These are phyloP conservation scores for Cladobotryum mycophilum DNA, from an alignment of 2,329 filamentous ascomycete genomes.

Conservation along the genomic window DNA sequence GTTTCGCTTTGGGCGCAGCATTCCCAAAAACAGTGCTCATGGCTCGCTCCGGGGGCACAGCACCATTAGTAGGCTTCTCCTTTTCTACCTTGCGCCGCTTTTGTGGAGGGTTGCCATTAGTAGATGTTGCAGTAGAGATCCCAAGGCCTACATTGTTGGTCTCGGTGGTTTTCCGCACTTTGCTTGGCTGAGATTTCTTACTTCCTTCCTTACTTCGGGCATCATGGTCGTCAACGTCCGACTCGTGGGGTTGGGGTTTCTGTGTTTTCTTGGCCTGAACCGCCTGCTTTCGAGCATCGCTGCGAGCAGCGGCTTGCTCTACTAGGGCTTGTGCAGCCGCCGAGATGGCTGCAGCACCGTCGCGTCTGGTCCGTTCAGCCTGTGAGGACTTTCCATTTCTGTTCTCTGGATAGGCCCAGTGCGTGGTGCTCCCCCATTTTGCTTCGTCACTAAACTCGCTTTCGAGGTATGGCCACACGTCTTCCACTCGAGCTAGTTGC, in stretches of 20 bases:
- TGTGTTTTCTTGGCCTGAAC: constrained; percentile 69
- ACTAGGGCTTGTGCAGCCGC: constrained; percentile 72
- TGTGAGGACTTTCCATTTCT: constrained; percentile 59
- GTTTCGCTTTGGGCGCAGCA: constrained; percentile 48
- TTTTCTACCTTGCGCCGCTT: constrained; percentile 84
- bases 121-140: constrained; percentile 50
- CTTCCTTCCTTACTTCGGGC: constrained; percentile 41
- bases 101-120: constrained; percentile 50
- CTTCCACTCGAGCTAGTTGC: constrained; percentile 77
- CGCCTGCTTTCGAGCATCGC: constrained; percentile 78
- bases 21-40: constrained; percentile 52
- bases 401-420: constrained; percentile 93
- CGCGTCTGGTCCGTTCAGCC: constrained; percentile 68
- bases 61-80: constrained; percentile 31
- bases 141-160: constrained; percentile 55
- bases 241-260: constrained; percentile 64
- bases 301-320: constrained; percentile 76
- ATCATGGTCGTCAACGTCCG: constrained; percentile 69
- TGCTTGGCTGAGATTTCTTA: constrained; percentile 60
- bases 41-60: constrained; percentile 58
- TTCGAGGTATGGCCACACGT: constrained; percentile 80
- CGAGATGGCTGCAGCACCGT: constrained; percentile 71
- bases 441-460: constrained; percentile 91
- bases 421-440: constrained; percentile 80
- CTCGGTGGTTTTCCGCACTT: constrained; percentile 58